phyloP scores from a whole-genome alignment of 805 yeast species.

The Candida cerambycidarum region DNA sequence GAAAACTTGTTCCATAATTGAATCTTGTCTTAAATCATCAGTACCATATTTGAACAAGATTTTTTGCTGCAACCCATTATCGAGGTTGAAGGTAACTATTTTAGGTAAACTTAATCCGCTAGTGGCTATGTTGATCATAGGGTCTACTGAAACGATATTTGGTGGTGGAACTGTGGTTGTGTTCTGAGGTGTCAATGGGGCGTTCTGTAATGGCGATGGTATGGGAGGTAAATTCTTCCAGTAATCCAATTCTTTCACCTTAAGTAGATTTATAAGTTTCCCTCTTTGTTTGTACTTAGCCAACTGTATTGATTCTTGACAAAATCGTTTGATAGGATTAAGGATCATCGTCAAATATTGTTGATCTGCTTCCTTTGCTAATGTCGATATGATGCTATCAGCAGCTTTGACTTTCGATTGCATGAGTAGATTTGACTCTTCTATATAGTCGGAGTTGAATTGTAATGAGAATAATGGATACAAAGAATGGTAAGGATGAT shows the following conservation, averaged over 20 bases:
- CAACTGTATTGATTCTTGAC: conserved; percentile 49
- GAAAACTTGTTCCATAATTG: conserved; percentile 97
- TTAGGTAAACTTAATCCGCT: conserved; percentile 91
- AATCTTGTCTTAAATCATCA: conserved; percentile 93
- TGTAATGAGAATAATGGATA: conserved; percentile 61
- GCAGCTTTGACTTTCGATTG: conserved; percentile 49
- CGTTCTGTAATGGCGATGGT: conserved; percentile 7
- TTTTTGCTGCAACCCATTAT: conserved; percentile 58
- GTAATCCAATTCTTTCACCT: conserved; percentile 22
- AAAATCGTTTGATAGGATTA: conserved; percentile 48
- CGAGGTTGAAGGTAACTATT: conserved; percentile 54
- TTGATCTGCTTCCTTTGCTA: conserved; percentile 6
- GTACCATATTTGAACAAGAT: conserved; percentile 79
- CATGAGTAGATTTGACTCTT: conserved; percentile 35
- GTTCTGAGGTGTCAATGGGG: conserved; percentile 14
- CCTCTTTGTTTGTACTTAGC: conserved; percentile 48
- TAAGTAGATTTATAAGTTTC: conserved; percentile 28
- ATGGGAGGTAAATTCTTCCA: conserved; percentile 5
- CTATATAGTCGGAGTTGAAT: conserved; percentile 39
- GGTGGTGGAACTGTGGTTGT: too few species aligned
- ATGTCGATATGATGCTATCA: conserved; percentile 41
- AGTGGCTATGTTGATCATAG: conserved; percentile 57
- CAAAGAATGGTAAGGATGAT: conserved; percentile 73
- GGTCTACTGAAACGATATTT: conserved; percentile 44
- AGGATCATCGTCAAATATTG: conserved; percentile 25